Percentiles rank a stretch among this genome's conserved stretches.
phyloP scores from a whole-genome alignment of 2,329 filamentous ascomycete genomes.

The Myriosclerotinia scirpicola region DNA sequence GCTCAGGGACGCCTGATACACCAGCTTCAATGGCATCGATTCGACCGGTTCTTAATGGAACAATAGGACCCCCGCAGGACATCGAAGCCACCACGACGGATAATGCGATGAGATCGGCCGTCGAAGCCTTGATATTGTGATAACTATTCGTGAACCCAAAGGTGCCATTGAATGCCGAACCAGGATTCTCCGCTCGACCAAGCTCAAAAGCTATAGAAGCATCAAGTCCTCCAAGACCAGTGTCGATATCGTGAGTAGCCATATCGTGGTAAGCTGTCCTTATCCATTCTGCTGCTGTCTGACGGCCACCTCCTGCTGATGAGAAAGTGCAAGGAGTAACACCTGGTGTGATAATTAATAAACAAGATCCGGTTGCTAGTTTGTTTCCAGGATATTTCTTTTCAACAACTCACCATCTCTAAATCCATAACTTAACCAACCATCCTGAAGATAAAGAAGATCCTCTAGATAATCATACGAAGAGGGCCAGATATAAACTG shows the following conservation, averaged over 20 bases:
- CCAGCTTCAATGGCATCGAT: conserved; percentile 32
- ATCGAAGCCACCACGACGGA: background rate
- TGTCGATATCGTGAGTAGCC: conserved; percentile 49
- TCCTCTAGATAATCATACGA: background rate
- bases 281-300: conserved; percentile 55
- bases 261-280: conserved; percentile 62
- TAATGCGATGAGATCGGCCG: conserved; percentile 29
- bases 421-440: background rate
- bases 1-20: conserved; percentile 30
- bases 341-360: background rate
- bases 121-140: conserved; percentile 13
- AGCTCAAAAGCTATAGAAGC: conserved; percentile 39
- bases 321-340: conserved; percentile 10
- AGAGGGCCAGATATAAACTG: conserved; percentile 10
- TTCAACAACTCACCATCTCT: background rate
- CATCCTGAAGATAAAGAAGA: background rate
- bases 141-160: background rate
- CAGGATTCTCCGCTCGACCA: conserved; percentile 45
- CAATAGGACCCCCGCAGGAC: conserved; percentile 1
- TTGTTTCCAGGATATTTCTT: background rate
- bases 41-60: conserved; percentile 30
- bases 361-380: background rate
- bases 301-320: background rate
- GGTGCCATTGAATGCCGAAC: conserved; percentile 43
- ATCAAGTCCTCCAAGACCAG: conserved; percentile 52